Evolutionary conservation across 2,329 filamentous ascomycete genomes (phyloP).

Genomic region (Simplicillium aogashimaense): DNA sequence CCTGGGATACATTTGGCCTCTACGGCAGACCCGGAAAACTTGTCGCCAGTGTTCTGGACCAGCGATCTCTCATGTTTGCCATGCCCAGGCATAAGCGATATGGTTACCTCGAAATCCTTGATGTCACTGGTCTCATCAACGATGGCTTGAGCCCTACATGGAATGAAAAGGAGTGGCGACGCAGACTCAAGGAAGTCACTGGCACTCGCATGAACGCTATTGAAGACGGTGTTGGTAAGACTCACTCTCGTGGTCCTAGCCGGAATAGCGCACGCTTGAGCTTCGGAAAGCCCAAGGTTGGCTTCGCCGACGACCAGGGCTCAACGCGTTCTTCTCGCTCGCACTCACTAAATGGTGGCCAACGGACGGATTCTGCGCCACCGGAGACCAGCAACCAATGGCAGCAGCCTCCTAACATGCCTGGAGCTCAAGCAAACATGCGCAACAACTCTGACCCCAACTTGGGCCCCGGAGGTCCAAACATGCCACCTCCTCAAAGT

Average conservation of each 20-base stretch:
- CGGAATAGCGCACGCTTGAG: slow-evolving; percentile 40
- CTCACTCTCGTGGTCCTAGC: slow-evolving; percentile 44
- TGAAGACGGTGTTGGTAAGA: slow-evolving; percentile 32
- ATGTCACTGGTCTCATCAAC: slow-evolving; percentile 72
- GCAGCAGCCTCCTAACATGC: slow-evolving; percentile 20
- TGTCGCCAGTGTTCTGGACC: slow-evolving; percentile 77
- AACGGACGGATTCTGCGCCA: slow-evolving; percentile 41
- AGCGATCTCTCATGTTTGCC: slow-evolving; percentile 92
- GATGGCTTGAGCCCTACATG: slow-evolving; percentile 67
- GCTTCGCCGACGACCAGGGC: slow-evolving; percentile 45
- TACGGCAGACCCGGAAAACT: slow-evolving; percentile 84
- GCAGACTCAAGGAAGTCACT: slow-evolving; percentile 79
- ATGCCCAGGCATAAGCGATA: slow-evolving; percentile 85
- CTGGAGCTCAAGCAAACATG: slow-evolving; percentile 22
- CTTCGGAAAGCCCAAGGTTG: slow-evolving; percentile 34
- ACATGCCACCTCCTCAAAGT: slow-evolving; percentile 11
- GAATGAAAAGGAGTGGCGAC: slow-evolving; percentile 85
- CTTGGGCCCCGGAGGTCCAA: slow-evolving; percentile 11
- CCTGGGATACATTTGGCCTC: slow-evolving; percentile 83
- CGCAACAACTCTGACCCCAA: slow-evolving; percentile 40
- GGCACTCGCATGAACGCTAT: slow-evolving; percentile 63
- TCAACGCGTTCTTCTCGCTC: slow-evolving; percentile 44
- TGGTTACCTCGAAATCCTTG: slow-evolving; percentile 81
- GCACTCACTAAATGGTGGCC: slow-evolving; percentile 31
- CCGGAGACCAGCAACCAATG: slow-evolving; percentile 27